Evolutionary conservation across 2,329 filamentous ascomycete genomes (phyloP), one percentile per base, ranked within the genome.

Genomic region (Botrytis galanthina): DNA sequence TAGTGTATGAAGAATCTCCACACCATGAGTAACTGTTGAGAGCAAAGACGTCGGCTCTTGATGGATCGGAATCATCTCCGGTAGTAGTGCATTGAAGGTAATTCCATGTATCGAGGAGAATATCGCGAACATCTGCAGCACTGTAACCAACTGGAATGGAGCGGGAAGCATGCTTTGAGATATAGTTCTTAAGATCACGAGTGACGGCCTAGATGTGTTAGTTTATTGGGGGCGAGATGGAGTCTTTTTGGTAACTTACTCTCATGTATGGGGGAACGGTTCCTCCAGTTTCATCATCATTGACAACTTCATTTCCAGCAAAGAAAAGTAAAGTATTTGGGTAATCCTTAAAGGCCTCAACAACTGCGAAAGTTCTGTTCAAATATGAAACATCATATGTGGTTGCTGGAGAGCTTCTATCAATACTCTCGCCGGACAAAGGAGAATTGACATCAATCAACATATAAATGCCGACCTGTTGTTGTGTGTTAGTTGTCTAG

Each of bases 11-110:
- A 71, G 90, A 90, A 20, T 89, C 83, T 71, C 87, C 88, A 78
- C 92, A 93, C 86, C 92, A 93, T 81, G 91, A 92, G 82, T 91
- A 92, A 83, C 90, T 91, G 83, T 95, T 95, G 73, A 95, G 85
- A 54, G 92, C 92, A 79, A 95, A 94, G 79, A 95, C 85, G 79
- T 95, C 93, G 72, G 87, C 89, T 44, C 88, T 87, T 77, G 90
- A 92, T 80, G 87, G 85, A 80, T 91, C 86, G 71, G 85, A 81
- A n/a, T 82, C 79, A 62, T 89, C 85, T 68, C 84, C 86, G 22
- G 86, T 82, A 54, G 86, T 84, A 62, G 86, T 84, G 83, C 92
- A 95, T 81, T 92, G 83, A 22, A 94, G 86, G 84, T 93, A 95
- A 81, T 92, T 89, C 88, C 87, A 94, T 72, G 88, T 91, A 79